Percentiles rank a stretch among this genome's conserved stretches.
Conservation (phyloP, 2,329 filamentous ascomycete species). For the Pseudogymnoascus sp. region DNA sequence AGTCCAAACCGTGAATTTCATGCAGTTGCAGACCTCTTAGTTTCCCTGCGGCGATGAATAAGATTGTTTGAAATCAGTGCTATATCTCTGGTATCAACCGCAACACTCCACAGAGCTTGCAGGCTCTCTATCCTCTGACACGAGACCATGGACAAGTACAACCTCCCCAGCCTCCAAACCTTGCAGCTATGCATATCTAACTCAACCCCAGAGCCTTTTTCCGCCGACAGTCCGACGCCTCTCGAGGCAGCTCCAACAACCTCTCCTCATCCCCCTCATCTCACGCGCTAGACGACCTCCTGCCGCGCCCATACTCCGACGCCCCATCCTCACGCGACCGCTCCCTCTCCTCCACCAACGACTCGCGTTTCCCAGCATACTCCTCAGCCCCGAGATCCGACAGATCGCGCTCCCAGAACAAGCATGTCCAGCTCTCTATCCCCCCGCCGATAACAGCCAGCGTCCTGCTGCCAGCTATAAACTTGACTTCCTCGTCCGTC, state of each 20-base stretch:
- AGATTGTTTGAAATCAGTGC: background rate
- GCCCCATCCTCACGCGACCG: background rate
- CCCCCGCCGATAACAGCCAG: slow-evolving; percentile 13
- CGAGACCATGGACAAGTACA: background rate
- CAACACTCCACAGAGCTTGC: background rate
- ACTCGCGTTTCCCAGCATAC: background rate
- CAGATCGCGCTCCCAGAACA: background rate
- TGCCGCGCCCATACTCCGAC: background rate
- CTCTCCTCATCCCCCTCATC: background rate
- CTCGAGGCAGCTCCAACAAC: background rate
- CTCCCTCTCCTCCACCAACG: background rate
- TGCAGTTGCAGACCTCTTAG: background rate
- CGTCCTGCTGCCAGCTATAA: background rate
- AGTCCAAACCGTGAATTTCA: background rate
- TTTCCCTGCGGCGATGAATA: background rate
- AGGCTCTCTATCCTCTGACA: background rate
- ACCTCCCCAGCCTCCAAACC: background rate
- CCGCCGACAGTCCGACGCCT: background rate
- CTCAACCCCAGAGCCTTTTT: background rate
- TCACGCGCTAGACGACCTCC: background rate
- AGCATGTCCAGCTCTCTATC: background rate
- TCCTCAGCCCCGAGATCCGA: background rate
- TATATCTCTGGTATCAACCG: background rate
- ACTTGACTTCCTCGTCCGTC: background rate
- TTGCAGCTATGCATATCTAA: background rate